These are phyloP conservation scores for Pascua guehoae DNA, from an alignment of 1,284 basidiomycete genomes.

Conservation along the genomic window DNA sequence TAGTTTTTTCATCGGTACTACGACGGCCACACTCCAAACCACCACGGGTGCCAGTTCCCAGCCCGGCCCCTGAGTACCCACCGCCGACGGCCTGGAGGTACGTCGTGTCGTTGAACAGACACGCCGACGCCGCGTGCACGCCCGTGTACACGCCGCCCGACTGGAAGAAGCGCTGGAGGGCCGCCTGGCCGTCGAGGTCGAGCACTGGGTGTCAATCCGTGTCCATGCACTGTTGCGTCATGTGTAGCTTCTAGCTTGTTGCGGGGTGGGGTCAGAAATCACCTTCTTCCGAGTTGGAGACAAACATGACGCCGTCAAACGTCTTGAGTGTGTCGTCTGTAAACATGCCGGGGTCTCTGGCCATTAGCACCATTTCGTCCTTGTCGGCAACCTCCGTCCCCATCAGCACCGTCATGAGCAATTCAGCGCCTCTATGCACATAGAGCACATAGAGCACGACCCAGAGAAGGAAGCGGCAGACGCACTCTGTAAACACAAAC, in stretches of 20 bases:
- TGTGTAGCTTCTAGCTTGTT: not conserved
- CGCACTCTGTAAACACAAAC: conserved; percentile 63
- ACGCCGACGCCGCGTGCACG: conserved; percentile 62
- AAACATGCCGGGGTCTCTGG: conserved; percentile 56
- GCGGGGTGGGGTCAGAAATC: not conserved
- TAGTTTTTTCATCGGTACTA: no score
- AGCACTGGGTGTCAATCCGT: conserved; percentile 54
- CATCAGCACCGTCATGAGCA: not conserved
- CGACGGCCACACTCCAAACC: no score
- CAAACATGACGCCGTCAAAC: conserved; percentile 68
- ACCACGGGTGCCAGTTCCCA: no score
- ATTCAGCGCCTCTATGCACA: not conserved
- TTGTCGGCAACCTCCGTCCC: not conserved
- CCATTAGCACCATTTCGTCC: not conserved
- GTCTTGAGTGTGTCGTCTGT: conserved; percentile 56
- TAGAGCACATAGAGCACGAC: no score
- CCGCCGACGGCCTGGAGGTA: conserved; percentile 52
- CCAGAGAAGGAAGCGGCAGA: no score
- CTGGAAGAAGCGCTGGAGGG: conserved; percentile 64
- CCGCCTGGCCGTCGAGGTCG: conserved; percentile 58
- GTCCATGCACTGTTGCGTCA: no score
- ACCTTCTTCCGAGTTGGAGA: conserved; percentile 55
- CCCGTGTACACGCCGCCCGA: conserved; percentile 47
- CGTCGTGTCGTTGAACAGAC: conserved; percentile 65
- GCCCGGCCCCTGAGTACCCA: no score